phyloP scores from a whole-genome alignment of 768 basidiomycete species.

The Daedaleopsis sinensis region DNA sequence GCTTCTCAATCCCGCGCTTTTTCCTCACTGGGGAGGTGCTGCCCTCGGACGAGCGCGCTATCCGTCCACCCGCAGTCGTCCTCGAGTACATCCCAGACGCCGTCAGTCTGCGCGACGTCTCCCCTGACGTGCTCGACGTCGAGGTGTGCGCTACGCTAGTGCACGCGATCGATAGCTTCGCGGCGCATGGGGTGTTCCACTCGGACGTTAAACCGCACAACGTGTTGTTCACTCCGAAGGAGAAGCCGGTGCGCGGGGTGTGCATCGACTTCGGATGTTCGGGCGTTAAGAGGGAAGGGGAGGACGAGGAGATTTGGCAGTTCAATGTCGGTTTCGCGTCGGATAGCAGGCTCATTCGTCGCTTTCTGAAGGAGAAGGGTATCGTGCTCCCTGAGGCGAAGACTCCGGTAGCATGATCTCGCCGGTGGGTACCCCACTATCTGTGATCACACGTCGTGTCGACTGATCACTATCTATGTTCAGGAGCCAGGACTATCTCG shows the following conservation, averaged over 20 bases:
- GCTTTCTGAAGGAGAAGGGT: not conserved
- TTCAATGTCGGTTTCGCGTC: not conserved
- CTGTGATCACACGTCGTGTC: not conserved
- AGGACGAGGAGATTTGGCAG: not conserved
- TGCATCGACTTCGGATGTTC: not conserved
- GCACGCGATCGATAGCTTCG: not conserved
- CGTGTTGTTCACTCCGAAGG: not conserved
- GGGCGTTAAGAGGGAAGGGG: not conserved
- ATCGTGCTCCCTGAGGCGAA: not conserved
- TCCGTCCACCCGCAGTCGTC: not conserved
- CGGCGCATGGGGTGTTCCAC: not conserved
- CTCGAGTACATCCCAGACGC: conserved; percentile 1
- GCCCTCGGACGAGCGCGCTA: not conserved
- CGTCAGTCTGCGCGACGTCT: not conserved
- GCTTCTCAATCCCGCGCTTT: not conserved
- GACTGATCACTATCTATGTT: too few relatives aligned
- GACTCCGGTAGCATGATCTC: not conserved
- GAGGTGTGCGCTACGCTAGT: not conserved
- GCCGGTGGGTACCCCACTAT: not conserved
- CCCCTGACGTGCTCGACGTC: not conserved
- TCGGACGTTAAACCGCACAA: not conserved
- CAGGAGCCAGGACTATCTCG: too few relatives aligned
- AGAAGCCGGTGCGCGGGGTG: not conserved
- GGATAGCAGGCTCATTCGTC: not conserved
- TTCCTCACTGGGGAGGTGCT: not conserved